Evolutionary conservation across 352 stramenopile species (phyloP), one percentile per base, ranked within the genome.

Genomic region (Globisporangium polare): DNA sequence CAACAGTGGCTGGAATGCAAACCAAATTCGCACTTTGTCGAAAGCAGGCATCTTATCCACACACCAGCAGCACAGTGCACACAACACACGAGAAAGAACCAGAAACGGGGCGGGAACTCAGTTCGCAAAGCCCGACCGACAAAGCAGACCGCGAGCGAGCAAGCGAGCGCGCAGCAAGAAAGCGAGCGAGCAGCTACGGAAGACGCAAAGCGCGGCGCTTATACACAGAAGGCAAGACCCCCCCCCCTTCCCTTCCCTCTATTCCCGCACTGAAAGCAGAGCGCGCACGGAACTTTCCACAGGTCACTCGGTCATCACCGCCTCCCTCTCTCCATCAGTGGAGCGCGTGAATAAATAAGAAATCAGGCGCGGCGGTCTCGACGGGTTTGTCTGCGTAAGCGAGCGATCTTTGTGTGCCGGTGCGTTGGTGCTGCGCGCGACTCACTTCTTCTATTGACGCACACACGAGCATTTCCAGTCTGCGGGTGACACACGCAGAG

Each of bases 81-180:
- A 58, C n/a, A n/a, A n/a, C n/a, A n/a, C n/a, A 27, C 24, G 17
- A 45, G 13, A 46, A 26, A 15, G 45, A 45, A 43, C 55, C 42
- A 62, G 55, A 62, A 62, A 62, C 42, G 26, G 45, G 55, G 45
- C 45, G 26, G 26, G 55, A 62, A 62, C 31, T 62, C 45, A 59
- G 53, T 50, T 54, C 49, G 17, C 49, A 9, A 54, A 54, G 27
- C 17, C 24, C 26, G 20, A 31, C 45, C n/a, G n/a, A n/a, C n/a
- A n/a, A n/a, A 26, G n/a, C 45, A 51, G 9, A 51, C n/a, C 43
- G 10, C 20, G 22, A 13, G 18, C 22, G 20, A 15, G 15, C 47
- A 22, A 37, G 18, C 22, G 20, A 15, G 15, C 47, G 20, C 22
- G 31, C 13, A 24, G 49, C 20, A 13, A 54, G 49, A 35, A n/a